A percentile compares a stretch with the other conserved stretches of the same genome.
phyloP scores from a whole-genome alignment of 2,329 filamentous ascomycete genomes.

The Botrytis hyacinthi region DNA sequence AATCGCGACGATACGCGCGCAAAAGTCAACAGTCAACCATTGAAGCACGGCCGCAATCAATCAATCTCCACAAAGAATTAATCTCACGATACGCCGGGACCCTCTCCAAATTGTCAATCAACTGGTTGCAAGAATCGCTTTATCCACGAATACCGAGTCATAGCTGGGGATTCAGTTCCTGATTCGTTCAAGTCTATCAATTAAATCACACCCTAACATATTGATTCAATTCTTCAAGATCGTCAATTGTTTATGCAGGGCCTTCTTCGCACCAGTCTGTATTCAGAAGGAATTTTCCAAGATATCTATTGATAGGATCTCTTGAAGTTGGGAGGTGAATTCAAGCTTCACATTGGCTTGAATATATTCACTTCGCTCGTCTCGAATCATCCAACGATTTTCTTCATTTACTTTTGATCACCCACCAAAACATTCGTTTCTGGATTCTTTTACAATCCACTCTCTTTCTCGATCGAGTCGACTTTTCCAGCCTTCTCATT shows the following conservation, averaged over 20 bases:
- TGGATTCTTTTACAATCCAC: not conserved
- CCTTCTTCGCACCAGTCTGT: not conserved
- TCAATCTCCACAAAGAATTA: conserved; percentile 13
- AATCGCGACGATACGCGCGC: conserved; percentile 16
- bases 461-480: not conserved
- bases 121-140: not conserved
- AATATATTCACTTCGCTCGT: not conserved
- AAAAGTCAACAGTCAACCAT: not conserved
- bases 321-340: conserved; percentile 1
- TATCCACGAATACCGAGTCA: not conserved
- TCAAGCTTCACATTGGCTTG: not conserved
- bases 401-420: not conserved
- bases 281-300: conserved; percentile 3
- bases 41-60: conserved; percentile 12
- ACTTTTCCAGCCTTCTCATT: not conserved
- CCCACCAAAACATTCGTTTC: not conserved
- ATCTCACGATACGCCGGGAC: conserved; percentile 13
- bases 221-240: not conserved
- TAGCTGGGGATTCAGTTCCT: not conserved
- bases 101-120: conserved; percentile 1
- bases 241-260: conserved; percentile 13
- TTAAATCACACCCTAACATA: not conserved
- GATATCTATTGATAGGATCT: not conserved
- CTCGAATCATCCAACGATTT: not conserved
- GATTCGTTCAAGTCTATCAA: not conserved